Evolutionary conservation across 1,139 yeast genomes (phyloP).

Genomic region (Pichia sp.): DNA sequence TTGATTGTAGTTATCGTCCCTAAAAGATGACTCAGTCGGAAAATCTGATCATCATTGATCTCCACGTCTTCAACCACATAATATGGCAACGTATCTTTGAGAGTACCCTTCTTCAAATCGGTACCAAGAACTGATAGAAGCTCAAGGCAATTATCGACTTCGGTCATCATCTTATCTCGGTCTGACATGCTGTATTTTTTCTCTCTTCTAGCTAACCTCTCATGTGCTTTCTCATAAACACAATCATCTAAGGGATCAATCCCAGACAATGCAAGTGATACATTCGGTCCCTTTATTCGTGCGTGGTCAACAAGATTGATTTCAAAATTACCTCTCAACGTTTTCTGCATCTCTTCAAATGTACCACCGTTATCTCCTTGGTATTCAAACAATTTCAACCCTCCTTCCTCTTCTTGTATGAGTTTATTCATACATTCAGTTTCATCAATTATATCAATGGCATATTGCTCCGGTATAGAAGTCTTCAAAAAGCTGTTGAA

Average conservation of each 20-base stretch:
- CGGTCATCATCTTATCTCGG: constrained; percentile 34
- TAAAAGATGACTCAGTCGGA: constrained; percentile 28
- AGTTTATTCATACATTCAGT: not conserved
- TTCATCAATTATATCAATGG: constrained; percentile 16
- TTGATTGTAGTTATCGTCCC: constrained; percentile 35
- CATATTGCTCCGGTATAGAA: constrained; percentile 20
- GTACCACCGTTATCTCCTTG: not conserved
- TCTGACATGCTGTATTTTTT: constrained; percentile 39
- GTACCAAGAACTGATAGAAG: constrained; percentile 19
- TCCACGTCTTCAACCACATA: constrained; percentile 8
- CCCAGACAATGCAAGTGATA: not conserved
- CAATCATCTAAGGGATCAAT: constrained; percentile 20
- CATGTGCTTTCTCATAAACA: constrained; percentile 26
- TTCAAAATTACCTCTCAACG: constrained; percentile 3
- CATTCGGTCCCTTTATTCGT: constrained; percentile 3
- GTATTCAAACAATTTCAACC: constrained; percentile 1
- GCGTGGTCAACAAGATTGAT: constrained; percentile 13
- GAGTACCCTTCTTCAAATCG: constrained; percentile 10
- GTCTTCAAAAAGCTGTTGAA: constrained; percentile 21
- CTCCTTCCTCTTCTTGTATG: constrained; percentile 2
- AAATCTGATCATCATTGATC: constrained; percentile 8
- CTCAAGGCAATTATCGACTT: constrained; percentile 34
- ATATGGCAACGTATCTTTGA: constrained; percentile 9
- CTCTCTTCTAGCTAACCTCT: constrained; percentile 42
- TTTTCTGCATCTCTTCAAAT: constrained; percentile 13